Percentiles rank a stretch among this genome's conserved stretches.
These are phyloP conservation scores for Gloeostereum incarnatum DNA, from an alignment of 768 basidiomycete genomes.

Conservation along the genomic window DNA sequence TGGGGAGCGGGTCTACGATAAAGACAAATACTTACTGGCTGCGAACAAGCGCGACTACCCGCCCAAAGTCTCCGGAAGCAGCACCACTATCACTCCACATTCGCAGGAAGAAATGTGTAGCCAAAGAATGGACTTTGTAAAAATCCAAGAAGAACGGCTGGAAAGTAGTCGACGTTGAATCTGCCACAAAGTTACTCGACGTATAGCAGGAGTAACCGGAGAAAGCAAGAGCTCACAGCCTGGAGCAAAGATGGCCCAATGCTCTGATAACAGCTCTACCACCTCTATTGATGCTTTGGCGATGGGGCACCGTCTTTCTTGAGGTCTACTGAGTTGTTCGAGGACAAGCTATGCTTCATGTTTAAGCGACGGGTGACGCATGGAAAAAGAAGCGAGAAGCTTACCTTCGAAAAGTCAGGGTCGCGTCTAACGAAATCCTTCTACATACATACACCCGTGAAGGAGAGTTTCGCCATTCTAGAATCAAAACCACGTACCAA, in stretches of 20 bases:
- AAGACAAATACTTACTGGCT: slow-evolving; percentile 60
- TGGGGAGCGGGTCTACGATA: slow-evolving; percentile 6
- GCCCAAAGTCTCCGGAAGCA: slow-evolving; percentile 62
- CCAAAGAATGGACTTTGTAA: slow-evolving; percentile 69
- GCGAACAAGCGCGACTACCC: slow-evolving; percentile 67
- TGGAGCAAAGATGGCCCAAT: slow-evolving; percentile 81
- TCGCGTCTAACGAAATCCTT: slow-evolving; percentile 60
- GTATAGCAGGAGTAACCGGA: slow-evolving; percentile 3
- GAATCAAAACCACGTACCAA: slow-evolving; percentile 36
- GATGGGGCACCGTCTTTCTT: slow-evolving; percentile 72
- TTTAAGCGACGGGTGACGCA: slow-evolving; percentile 7
- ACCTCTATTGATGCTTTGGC: slow-evolving; percentile 80
- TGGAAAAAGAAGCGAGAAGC: slow-evolving; percentile 2
- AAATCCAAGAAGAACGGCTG: slow-evolving; percentile 87
- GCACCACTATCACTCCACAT: slow-evolving; percentile 91
- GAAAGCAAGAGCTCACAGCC: slow-evolving; percentile 47
- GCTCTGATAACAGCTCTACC: slow-evolving; percentile 74
- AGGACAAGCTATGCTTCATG: slow-evolving; percentile 46
- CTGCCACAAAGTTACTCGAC: slow-evolving; percentile 21
- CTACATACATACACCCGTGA: slow-evolving; percentile 20
- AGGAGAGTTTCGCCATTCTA: not conserved
- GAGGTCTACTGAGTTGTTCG: slow-evolving; percentile 71
- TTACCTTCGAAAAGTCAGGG: slow-evolving; percentile 70
- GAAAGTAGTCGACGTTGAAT: slow-evolving; percentile 73
- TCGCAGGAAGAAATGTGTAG: slow-evolving; percentile 78